Evolutionary conservation across 148 eudicot species (phyloP).

Genomic region (Silene latifolia): DNA sequence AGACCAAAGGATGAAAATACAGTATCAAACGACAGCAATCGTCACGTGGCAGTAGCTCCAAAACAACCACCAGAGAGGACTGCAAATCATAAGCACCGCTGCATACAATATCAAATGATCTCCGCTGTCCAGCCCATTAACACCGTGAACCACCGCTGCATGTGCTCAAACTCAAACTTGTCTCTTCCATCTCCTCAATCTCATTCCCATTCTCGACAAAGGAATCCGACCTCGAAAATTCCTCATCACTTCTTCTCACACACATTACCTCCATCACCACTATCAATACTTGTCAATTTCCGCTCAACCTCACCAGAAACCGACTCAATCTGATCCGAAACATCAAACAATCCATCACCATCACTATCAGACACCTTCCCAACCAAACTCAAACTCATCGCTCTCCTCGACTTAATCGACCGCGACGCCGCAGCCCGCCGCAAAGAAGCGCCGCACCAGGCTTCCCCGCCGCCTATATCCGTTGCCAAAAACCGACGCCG

Average conservation of each 20-base stretch:
- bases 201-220: conserved; percentile 17
- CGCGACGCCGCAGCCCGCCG: conserved; percentile 89
- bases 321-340: neutral
- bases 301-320: conserved; percentile 21
- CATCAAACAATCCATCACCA: conserved; percentile 27
- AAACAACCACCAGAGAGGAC: no score
- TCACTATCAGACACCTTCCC: conserved; percentile 18
- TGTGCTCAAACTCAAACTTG: no score
- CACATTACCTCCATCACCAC: conserved; percentile 12
- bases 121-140: no score
- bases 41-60: no score
- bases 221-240: conserved; percentile 5
- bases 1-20: no score
- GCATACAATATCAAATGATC: no score
- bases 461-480: conserved; percentile 48
- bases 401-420: conserved; percentile 54
- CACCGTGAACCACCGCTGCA: no score
- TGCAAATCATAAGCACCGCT: no score
- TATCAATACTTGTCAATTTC: conserved; percentile 17
- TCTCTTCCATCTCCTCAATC: no score
- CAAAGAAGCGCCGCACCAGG: conserved; percentile 97
- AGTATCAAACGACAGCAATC: no score
- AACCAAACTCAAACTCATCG: conserved; percentile 29
- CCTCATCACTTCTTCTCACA: conserved; percentile 2
- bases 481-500: conserved; percentile 43